These are phyloP conservation scores for Diaporthe sp. DNA, from an alignment of 2,329 filamentous ascomycete genomes.

Conservation along the genomic window DNA sequence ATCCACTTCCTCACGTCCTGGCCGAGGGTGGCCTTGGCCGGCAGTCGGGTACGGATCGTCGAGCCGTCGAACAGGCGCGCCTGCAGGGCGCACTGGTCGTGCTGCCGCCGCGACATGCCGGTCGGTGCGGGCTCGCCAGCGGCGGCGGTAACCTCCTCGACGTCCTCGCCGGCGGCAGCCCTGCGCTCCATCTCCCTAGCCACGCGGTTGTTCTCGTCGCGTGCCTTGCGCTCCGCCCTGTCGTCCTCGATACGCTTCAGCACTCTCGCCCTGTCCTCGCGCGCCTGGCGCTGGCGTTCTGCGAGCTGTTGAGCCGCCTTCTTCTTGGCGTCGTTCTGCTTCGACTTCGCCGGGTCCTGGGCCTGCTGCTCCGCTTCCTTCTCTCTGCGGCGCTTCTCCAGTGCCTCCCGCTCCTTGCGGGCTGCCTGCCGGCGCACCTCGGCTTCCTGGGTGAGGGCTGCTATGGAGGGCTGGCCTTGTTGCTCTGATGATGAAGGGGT, in stretches of 20 bases:
- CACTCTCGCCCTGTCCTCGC: constrained; percentile 79
- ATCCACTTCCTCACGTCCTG: constrained; percentile 83
- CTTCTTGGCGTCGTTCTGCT: constrained; percentile 59
- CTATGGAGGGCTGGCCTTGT: constrained; percentile 7
- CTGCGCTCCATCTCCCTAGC: constrained; percentile 49
- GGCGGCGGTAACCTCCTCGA: constrained; percentile 49
- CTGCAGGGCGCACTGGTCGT: constrained; percentile 73
- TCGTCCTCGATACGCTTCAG: constrained; percentile 83
- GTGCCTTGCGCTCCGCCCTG: constrained; percentile 75
- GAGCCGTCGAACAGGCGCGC: constrained; percentile 88
- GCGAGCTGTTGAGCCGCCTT: constrained; percentile 69
- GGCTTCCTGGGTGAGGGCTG: constrained; percentile 15
- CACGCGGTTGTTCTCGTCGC: constrained; percentile 65
- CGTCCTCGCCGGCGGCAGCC: constrained; percentile 47
- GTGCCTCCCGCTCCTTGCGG: constrained; percentile 63
- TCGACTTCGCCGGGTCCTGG: constrained; percentile 27
- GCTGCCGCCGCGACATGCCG: constrained; percentile 47
- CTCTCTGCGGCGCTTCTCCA: constrained; percentile 50
- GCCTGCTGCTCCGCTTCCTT: constrained; percentile 56
- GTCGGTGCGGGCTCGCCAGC: constrained; percentile 49
- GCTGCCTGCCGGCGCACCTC: constrained; percentile 59
- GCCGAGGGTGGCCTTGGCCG: constrained; percentile 72
- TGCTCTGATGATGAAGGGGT: constrained; percentile 39
- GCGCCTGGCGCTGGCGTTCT: constrained; percentile 75
- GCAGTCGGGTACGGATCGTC: constrained; percentile 81